Percentiles rank a stretch among this genome's conserved stretches.
These are phyloP conservation scores for Chytridium lagenaria DNA, from an alignment of 371 early-diverging fungal genomes.

Conservation along the genomic window DNA sequence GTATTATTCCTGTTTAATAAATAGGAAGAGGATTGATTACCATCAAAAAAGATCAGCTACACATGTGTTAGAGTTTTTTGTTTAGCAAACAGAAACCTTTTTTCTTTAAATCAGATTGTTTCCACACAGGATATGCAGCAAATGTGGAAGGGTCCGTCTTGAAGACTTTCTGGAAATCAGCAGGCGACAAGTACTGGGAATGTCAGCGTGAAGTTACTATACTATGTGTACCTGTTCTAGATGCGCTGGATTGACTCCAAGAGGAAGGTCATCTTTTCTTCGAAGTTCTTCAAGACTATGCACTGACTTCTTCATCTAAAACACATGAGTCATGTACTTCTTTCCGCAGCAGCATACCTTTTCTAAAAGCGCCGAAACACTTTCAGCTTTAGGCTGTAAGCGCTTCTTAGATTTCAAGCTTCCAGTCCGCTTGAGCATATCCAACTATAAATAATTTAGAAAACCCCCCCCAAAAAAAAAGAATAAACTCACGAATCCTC, in stretches of 20 bases:
- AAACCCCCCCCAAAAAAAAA: not conserved
- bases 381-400: conserved; percentile 20
- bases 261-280: conserved; percentile 38
- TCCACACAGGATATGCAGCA: conserved; percentile 42
- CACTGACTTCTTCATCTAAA: conserved; percentile 7
- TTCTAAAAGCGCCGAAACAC: conserved; percentile 24
- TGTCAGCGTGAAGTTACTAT: not conserved
- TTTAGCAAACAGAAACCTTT: conserved; percentile 31
- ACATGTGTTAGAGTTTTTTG: not conserved
- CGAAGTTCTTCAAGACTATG: conserved; percentile 45
- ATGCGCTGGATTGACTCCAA: conserved; percentile 48
- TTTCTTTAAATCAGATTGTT: conserved; percentile 45
- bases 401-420: conserved; percentile 8
- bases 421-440: conserved; percentile 24
- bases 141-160: conserved; percentile 34
- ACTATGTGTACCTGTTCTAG: conserved; percentile 28
- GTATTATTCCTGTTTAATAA: no score
- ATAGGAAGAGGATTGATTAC: no score
- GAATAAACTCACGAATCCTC: conserved; percentile 15
- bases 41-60: conserved; percentile 11
- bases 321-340: not conserved
- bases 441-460: conserved; percentile 20
- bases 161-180: conserved; percentile 45
- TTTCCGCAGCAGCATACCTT: conserved; percentile 19
- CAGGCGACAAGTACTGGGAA: conserved; percentile 31